Conservation (phyloP, 805 yeast genomes). For the Schwanniomyces vanrijiae region DNA sequence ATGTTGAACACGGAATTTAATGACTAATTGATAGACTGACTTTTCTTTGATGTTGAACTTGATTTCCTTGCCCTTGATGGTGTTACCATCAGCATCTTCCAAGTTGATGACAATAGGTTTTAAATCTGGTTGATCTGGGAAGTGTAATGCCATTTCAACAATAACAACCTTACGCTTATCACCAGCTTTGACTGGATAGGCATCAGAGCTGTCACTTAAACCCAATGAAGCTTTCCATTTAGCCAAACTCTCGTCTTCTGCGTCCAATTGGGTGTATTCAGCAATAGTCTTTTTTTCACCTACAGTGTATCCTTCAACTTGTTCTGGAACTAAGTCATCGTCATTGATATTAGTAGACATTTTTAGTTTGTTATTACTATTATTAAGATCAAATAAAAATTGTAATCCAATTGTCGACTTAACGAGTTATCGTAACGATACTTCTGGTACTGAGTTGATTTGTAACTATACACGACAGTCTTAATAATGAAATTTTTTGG, state of each 20-base stretch:
- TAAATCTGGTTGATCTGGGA: slow-evolving; percentile 58
- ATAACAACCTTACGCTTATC: slow-evolving; percentile 80
- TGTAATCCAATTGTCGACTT: not conserved
- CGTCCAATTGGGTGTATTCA: slow-evolving; percentile 81
- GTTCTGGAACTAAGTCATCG: slow-evolving; percentile 64
- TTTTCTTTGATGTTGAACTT: slow-evolving; percentile 79
- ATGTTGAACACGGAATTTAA: slow-evolving; percentile 83
- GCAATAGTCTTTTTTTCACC: slow-evolving; percentile 75
- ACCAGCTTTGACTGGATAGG: slow-evolving; percentile 65
- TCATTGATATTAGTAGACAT: slow-evolving; percentile 20
- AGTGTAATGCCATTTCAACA: slow-evolving; percentile 67
- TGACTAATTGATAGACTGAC: slow-evolving; percentile 66
- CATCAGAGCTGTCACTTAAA: slow-evolving; percentile 50
- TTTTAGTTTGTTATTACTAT: not conserved
- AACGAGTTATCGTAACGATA: not conserved
- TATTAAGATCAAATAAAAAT: not conserved
- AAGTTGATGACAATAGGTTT: slow-evolving; percentile 67
- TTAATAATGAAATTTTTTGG: not conserved
- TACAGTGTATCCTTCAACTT: slow-evolving; percentile 62
- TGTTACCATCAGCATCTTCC: slow-evolving; percentile 55
- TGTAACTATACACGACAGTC: not conserved
- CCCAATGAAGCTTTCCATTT: slow-evolving; percentile 93
- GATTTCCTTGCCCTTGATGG: slow-evolving; percentile 58
- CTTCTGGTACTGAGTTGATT: not conserved
- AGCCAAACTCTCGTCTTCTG: slow-evolving; percentile 84